Evolutionary conservation across 176 grass and related monocot species (phyloP), one percentile per base, ranked within the genome.

Genomic region (Carex cristatella): DNA sequence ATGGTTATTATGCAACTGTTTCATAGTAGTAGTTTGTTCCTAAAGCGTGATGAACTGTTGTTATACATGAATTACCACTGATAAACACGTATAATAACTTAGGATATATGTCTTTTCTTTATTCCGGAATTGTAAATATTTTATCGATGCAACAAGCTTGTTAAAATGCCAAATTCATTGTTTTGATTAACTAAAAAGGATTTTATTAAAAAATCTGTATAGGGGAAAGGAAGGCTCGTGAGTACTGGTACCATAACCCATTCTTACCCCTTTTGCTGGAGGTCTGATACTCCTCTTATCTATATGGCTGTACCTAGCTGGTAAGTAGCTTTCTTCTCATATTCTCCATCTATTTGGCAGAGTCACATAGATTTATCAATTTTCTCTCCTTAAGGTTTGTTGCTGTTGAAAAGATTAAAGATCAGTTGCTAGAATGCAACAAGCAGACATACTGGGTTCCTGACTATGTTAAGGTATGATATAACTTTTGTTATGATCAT

Each of bases 241-340:
- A 95, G 84, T 85, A 92, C 54, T 81, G 91, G 93, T 77, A 95
- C 88, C 75, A 94, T 99, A 16, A 94, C 89, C 58, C 96, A 99
- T 87, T 94, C 96, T 72, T 99, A 99, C 86, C 96, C 96, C n/a
- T 99, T 91, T 90, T 99, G 96, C 81, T 99, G 96, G 96, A 91
- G 96, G 86, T 95, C 96, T 3, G 96, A 94, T 0, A 99, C 96
- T 82, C 96, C 96, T 89, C 91, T 99, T 79, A 86, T 99, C 78
- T 99, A 99, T 83, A 90, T 91, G 85, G 96, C 96, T 66, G 96
- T 99, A 78, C 96, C 96, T 88, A 99, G 96, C 86, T 99, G 96
- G 96, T 99, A 89, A 92, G 57, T 70, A 51, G 82, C 68, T 65
- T 92, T 86, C 65, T 81, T 75, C 56, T 87, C 46, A 54, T 89